Evolutionary conservation across 192 early-diverging fungal genomes (phyloP).

Genomic region (Physocladia obscura): DNA sequence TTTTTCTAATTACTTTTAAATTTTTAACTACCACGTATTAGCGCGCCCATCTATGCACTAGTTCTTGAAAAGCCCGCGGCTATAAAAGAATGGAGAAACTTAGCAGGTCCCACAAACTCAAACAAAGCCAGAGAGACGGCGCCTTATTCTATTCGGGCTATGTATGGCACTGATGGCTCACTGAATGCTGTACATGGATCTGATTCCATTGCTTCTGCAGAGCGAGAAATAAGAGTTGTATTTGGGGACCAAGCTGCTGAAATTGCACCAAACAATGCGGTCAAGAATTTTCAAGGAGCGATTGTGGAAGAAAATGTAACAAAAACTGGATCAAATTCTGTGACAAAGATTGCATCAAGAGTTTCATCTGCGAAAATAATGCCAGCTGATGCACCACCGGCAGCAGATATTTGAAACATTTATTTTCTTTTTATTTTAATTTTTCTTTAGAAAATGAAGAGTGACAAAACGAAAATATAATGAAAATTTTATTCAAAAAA

Average conservation of each 20-base stretch:
- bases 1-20: too few species aligned
- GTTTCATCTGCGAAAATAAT: slow-evolving; percentile 1
- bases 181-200: slow-evolving; percentile 64
- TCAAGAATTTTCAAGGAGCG: not conserved
- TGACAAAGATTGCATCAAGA: slow-evolving; percentile 18
- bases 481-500: not conserved
- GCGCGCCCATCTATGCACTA: slow-evolving; percentile 53
- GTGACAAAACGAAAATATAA: not conserved
- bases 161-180: slow-evolving; percentile 57
- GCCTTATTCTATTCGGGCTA: slow-evolving; percentile 49
- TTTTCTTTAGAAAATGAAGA: not conserved
- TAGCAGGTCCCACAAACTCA: slow-evolving; percentile 57
- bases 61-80: slow-evolving; percentile 39
- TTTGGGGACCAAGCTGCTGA: slow-evolving; percentile 34
- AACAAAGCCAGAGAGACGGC: slow-evolving; percentile 51
- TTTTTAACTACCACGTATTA: slow-evolving; percentile 5
- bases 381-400: slow-evolving; percentile 4
- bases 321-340: slow-evolving; percentile 1
- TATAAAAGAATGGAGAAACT: slow-evolving; percentile 26
- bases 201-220: slow-evolving; percentile 51
- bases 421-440: not conserved
- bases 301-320: not conserved
- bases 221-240: slow-evolving; percentile 52
- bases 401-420: slow-evolving; percentile 6
- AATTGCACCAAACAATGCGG: not conserved